Evolutionary conservation across 1,284 basidiomycete genomes (phyloP).

Genomic region (Cutaneotrichosporon sp.): DNA sequence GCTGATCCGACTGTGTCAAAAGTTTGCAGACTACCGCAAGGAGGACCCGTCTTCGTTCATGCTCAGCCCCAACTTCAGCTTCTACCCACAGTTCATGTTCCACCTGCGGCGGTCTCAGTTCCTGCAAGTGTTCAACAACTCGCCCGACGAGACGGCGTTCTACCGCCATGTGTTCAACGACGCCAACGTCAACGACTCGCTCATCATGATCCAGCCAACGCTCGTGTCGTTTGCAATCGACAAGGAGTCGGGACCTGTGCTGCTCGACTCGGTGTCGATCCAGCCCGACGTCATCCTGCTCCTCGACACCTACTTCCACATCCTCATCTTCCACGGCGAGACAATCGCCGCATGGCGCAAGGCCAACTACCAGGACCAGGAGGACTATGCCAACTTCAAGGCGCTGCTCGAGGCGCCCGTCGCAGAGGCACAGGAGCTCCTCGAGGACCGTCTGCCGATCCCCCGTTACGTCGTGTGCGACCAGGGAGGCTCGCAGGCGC

Average conservation of each 20-base stretch:
- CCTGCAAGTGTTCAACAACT: conserved; percentile 99
- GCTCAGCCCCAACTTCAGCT: conserved; percentile 91
- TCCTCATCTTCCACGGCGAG: conserved; percentile 98
- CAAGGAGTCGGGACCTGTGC: conserved; percentile 78
- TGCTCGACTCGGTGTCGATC: conserved; percentile 96
- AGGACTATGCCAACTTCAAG: conserved; percentile 98
- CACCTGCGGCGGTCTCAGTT: conserved; percentile 96
- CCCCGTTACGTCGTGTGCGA: conserved; percentile 98
- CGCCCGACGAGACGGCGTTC: conserved; percentile 98
- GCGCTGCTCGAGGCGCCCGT: conserved; percentile 83
- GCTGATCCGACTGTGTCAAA: conserved; percentile 97
- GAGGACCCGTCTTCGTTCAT: conserved; percentile 95
- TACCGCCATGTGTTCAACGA: conserved; percentile 95
- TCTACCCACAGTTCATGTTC: conserved; percentile 99
- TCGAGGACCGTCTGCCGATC: conserved; percentile 92
- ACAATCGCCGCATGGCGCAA: conserved; percentile 97
- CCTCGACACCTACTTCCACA: conserved; percentile 99
- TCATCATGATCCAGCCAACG: conserved; percentile 99
- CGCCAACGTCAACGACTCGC: conserved; percentile 97
- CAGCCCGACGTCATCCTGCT: conserved; percentile 93
- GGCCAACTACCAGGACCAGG: conserved; percentile 98
- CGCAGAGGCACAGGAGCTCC: conserved; percentile 71
- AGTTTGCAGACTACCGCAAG: conserved; percentile 98
- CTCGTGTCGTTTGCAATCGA: conserved; percentile 99
- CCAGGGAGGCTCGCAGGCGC: conserved; percentile 93